Base-by-base conservation (phyloP, 441 rosid species). In the Populus trichocarpa region DNA sequence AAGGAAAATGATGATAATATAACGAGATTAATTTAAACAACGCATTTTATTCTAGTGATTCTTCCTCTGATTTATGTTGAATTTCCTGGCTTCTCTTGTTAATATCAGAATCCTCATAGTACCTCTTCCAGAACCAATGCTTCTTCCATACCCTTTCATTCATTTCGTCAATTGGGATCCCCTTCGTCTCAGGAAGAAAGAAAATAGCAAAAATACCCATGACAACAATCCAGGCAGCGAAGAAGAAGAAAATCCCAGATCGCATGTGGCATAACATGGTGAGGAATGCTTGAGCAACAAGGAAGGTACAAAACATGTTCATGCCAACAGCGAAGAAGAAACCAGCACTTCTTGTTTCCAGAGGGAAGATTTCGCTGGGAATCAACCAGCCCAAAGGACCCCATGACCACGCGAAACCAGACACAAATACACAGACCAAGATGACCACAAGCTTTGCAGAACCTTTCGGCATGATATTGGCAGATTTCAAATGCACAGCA, bases 361-460 rank as follows among this genome's bases (percentile, higher is more conserved):
- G 69, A 0, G 91, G 88, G 78, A 72, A 92, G 2, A 88, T 90
- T 82, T 91, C 95, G 6, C 93, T 91, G 0, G 95, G 83, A 73
- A 92, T 84, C 8, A 92, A 81, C 97, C 97, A 92, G 23, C 93
- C 93, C 7, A 92, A 38, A 0, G 95, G 97, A 0, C 97, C 97
- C 97, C 97, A 92, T 11, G 93, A 92, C 97, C 95, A 90, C 0
- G 97, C 95, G 50, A 90, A 92, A 0, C 90, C 91, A 7, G 89
- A 70, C 14, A 92, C 93, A 16, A 86, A 92, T 3, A 82, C 1
- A 61, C 89, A 83, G 26, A 90, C 82, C 69, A 92, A 72, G 20
- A 83, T 6, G 38, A 90, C 75, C 35, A 91, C 89, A 3, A 82
- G 2, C 5, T 77, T 8, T 0, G 89, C 86, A 0, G 36, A 70